phyloP scores from a whole-genome alignment of 371 early-diverging fungal genomes.

The Actinomortierella wolfii region DNA sequence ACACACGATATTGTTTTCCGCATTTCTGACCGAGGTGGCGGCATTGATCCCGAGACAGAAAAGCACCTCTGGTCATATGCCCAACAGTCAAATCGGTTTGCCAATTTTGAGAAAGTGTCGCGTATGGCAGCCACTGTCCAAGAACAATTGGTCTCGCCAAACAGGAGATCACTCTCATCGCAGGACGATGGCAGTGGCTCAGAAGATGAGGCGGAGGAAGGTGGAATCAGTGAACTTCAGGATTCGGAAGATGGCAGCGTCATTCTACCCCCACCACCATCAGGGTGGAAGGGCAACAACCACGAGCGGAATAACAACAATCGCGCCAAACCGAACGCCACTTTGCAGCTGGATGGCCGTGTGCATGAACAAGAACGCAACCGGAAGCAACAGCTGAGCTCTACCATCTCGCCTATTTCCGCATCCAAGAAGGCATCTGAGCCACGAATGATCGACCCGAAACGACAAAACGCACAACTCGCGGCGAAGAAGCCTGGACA shows the following conservation, averaged over 20 bases:
- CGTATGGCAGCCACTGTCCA: slow-evolving; percentile 63
- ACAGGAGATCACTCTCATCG: slow-evolving; percentile 4
- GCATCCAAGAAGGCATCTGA: slow-evolving; percentile 9
- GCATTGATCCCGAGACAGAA: slow-evolving; percentile 70
- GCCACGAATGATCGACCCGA: slow-evolving; percentile 23
- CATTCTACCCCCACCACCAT: slow-evolving; percentile 31
- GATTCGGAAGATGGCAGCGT: too few species aligned
- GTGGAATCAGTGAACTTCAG: too few species aligned
- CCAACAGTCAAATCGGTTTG: slow-evolving; percentile 52
- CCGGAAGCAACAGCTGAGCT: not conserved
- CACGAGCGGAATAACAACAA: too few species aligned
- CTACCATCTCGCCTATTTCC: too few species aligned
- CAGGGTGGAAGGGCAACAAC: slow-evolving; percentile 8
- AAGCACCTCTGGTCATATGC: slow-evolving; percentile 83
- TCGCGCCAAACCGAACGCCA: too few species aligned
- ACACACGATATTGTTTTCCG: slow-evolving; percentile 84
- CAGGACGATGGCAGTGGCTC: not conserved
- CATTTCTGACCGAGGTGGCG: slow-evolving; percentile 91
- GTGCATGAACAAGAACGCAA: slow-evolving; percentile 9
- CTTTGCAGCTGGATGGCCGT: slow-evolving; percentile 25
- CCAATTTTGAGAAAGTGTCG: slow-evolving; percentile 65
- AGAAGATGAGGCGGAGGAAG: too few species aligned
- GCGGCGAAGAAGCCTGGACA: not conserved
- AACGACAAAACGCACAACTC: slow-evolving; percentile 1
- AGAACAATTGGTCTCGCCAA: slow-evolving; percentile 48